phyloP scores from a whole-genome alignment of 108 stramenopile genomes.

The Discostella pseudostelligera region DNA sequence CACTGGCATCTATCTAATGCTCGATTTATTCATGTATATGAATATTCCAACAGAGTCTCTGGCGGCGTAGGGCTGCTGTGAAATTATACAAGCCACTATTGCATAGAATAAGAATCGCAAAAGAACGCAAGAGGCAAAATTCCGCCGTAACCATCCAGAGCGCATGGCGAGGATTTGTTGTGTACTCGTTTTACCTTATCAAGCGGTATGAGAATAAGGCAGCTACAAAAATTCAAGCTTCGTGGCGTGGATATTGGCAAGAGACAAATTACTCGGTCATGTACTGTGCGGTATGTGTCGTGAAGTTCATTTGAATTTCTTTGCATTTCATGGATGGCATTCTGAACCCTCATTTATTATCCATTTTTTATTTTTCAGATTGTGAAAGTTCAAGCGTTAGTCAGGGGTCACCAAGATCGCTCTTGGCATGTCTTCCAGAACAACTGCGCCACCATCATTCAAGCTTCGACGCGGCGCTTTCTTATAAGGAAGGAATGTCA shows the following conservation, averaged over 20 bases:
- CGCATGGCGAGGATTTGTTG: conserved; percentile 44
- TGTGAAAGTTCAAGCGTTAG: conserved; percentile 66
- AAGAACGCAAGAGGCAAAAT: conserved; percentile 20
- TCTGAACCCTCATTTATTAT: not conserved
- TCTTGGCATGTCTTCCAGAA: conserved; percentile 44
- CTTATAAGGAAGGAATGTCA: conserved; percentile 46
- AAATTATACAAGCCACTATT: conserved; percentile 34
- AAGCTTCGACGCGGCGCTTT: conserved; percentile 57
- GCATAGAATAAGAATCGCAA: conserved; percentile 28
- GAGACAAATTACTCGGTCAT: conserved; percentile 69
- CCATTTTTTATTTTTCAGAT: conserved; percentile 43
- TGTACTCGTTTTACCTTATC: conserved; percentile 27
- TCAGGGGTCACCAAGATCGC: conserved; percentile 59
- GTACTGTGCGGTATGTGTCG: conserved; percentile 23
- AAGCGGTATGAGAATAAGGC: conserved; percentile 42
- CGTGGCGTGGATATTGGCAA: conserved; percentile 72
- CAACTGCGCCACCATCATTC: conserved; percentile 73
- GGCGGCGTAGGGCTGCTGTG: conserved; percentile 49
- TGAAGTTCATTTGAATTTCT: not conserved
- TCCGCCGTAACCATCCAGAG: conserved; percentile 28
- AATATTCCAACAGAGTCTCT: conserved; percentile 45
- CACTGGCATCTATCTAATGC: not conserved
- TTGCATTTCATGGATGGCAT: not conserved
- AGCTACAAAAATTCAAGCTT: conserved; percentile 57
- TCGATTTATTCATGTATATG: not conserved